Percentiles rank a stretch among this genome's conserved stretches.
Conservation (phyloP, 257 asterid genomes). For the Solanum lycopersicoides region DNA sequence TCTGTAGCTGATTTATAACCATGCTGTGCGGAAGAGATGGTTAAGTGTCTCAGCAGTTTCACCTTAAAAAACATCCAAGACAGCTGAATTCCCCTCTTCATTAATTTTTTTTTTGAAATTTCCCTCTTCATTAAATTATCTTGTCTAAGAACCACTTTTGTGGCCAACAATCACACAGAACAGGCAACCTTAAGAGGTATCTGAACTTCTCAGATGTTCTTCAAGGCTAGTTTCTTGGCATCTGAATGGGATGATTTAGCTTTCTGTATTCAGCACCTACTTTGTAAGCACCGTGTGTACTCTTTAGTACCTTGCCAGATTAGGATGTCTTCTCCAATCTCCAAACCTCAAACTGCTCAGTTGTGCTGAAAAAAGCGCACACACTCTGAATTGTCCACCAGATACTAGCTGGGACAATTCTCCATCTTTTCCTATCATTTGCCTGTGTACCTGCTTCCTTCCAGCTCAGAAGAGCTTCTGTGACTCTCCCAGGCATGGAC, state of each 20-base stretch:
- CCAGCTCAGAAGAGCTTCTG: not conserved
- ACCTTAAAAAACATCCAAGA: not conserved
- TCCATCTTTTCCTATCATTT: not conserved
- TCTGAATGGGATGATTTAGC: not conserved
- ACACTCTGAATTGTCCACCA: not conserved
- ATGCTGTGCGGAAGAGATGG: not conserved
- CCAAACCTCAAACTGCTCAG: not conserved
- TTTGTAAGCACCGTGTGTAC: not conserved
- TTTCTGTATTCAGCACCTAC: not conserved
- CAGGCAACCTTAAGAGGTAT: not conserved
- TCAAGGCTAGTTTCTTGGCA: not conserved
- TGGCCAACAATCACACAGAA: not conserved
- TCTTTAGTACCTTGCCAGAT: not conserved
- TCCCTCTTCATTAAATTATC: not conserved
- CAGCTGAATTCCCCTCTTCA: not conserved
- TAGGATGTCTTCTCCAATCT: not conserved
- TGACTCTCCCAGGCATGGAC: not conserved
- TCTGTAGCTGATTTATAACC: not conserved
- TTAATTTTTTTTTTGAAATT: not conserved
- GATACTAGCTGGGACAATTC: too few species aligned
- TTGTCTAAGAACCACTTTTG: not conserved
- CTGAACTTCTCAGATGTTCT: not conserved
- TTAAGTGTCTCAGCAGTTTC: not conserved
- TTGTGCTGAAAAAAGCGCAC: not conserved
- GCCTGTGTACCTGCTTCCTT: not conserved